These are phyloP conservation scores for Mallotus repandus DNA, from an alignment of 441 rosid species.

Conservation along the genomic window DNA sequence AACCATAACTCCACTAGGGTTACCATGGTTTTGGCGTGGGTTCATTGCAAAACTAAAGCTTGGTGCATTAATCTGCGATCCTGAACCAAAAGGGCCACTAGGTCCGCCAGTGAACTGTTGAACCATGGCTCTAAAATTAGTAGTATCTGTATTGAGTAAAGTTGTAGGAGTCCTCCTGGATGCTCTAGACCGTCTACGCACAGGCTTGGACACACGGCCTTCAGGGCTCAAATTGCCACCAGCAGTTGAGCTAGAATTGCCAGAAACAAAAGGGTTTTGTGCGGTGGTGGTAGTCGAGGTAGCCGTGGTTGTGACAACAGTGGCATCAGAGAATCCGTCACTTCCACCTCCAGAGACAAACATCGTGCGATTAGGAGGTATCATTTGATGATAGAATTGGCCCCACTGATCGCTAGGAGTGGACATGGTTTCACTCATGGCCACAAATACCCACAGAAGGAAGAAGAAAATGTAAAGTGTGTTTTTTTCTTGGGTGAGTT, in stretches of 20 bases:
- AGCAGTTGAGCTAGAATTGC: constrained; percentile 5
- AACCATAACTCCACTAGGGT: constrained; percentile 27
- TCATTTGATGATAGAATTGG: constrained; percentile 33
- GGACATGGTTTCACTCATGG: constrained; percentile 43
- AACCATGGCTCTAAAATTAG: constrained; percentile 90
- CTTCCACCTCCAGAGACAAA: not conserved
- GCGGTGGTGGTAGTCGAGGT: constrained; percentile 5
- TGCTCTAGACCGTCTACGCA: constrained; percentile 74
- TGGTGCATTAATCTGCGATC: constrained; percentile 20
- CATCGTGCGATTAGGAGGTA: constrained; percentile 10
- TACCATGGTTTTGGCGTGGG: constrained; percentile 25
- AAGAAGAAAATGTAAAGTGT: not conserved
- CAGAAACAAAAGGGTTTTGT: not conserved
- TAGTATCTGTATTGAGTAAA: constrained; percentile 70
- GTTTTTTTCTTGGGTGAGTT: not conserved
- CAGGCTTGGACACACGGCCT: constrained; percentile 71
- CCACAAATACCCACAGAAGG: not conserved
- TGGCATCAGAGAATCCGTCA: constrained; percentile 24
- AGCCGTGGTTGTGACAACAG: constrained; percentile 14
- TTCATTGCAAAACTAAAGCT: constrained; percentile 28
- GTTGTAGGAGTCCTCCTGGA: constrained; percentile 93
- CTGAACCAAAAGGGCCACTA: constrained; percentile 38
- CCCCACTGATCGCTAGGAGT: constrained; percentile 43
- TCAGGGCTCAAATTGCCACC: constrained; percentile 42
- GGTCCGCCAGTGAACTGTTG: constrained; percentile 96